Percentiles rank a stretch among this genome's conserved stretches.
phyloP scores from a whole-genome alignment of 805 yeast genomes.

The Metschnikowia anglica region DNA sequence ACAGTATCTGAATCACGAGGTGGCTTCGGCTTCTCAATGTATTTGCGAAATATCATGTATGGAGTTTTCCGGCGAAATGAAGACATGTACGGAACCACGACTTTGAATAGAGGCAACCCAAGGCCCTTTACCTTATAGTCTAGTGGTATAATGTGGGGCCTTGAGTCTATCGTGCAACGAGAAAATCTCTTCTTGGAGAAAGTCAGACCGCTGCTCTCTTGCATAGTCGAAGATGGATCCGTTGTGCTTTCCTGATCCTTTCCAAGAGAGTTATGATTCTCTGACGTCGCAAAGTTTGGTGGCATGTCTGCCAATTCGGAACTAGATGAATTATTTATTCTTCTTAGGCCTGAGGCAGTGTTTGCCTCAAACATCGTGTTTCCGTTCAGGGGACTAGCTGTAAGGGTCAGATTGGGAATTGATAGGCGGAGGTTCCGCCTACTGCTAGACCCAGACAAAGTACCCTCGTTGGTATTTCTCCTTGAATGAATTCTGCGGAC shows the following conservation, averaged over 20 bases:
- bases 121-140: slow-evolving; percentile 31
- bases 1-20: slow-evolving; percentile 19
- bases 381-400: too few relatives aligned
- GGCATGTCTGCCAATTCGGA: too few relatives aligned
- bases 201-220: neutral
- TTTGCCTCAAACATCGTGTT: too few relatives aligned
- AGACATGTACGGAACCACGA: slow-evolving; percentile 38
- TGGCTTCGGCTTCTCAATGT: slow-evolving; percentile 29
- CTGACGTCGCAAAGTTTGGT: too few relatives aligned
- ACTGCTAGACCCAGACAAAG: neutral
- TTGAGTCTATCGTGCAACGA: slow-evolving; percentile 24
- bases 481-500: slow-evolving; percentile 4
- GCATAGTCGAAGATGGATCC: neutral
- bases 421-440: too few relatives aligned
- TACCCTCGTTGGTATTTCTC: neutral
- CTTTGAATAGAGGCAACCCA: slow-evolving; percentile 40
- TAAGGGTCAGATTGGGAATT: too few relatives aligned
- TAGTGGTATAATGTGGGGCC: slow-evolving; percentile 35
- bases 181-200: slow-evolving; percentile 2
- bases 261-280: too few relatives aligned
- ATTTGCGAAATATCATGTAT: slow-evolving; percentile 32
- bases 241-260: neutral
- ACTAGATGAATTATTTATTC: too few relatives aligned
- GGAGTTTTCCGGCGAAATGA: slow-evolving; percentile 37
- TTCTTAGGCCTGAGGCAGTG: too few relatives aligned